A percentile compares a stretch with the other conserved stretches of the same genome.
Evolutionary conservation across 2,329 filamentous ascomycete species (phyloP).

Genomic region (Xylaria arbuscula): DNA sequence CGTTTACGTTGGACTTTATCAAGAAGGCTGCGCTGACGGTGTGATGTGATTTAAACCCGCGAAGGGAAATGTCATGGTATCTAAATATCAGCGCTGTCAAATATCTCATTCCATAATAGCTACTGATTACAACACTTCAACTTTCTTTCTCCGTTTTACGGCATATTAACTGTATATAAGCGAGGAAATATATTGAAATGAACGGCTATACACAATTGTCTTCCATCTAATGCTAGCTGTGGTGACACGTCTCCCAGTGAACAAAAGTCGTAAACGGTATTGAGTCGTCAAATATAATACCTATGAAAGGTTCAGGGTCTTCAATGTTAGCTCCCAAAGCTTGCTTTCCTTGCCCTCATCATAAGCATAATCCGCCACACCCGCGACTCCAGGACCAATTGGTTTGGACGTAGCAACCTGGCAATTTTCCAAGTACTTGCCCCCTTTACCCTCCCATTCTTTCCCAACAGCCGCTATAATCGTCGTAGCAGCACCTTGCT

Average conservation of each 20-base stretch:
- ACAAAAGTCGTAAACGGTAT: too few relatives aligned
- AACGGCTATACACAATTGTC: too few relatives aligned
- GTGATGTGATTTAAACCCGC: not conserved
- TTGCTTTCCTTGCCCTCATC: conserved; percentile 6
- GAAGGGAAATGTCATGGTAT: too few relatives aligned
- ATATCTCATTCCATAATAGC: too few relatives aligned
- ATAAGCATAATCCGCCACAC: conserved; percentile 11
- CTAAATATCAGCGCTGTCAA: too few relatives aligned
- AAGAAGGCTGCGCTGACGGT: conserved; percentile 24
- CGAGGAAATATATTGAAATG: too few relatives aligned
- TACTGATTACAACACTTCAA: too few relatives aligned
- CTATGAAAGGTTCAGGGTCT: not conserved
- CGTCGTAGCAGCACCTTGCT: conserved; percentile 57
- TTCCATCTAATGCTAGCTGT: too few relatives aligned
- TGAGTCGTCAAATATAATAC: too few relatives aligned
- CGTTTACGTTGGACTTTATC: conserved; percentile 21
- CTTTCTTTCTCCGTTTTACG: too few relatives aligned
- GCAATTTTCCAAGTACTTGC: conserved; percentile 22
- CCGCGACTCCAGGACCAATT: not conserved
- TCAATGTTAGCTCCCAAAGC: conserved; percentile 3
- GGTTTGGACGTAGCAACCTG: not conserved
- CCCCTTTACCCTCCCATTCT: conserved; percentile 43
- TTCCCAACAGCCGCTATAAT: conserved; percentile 52
- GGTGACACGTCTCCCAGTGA: too few relatives aligned
- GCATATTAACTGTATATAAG: too few relatives aligned